Conservation (phyloP, 192 early-diverging fungal genomes). For the Anaeromyces robustus region DNA sequence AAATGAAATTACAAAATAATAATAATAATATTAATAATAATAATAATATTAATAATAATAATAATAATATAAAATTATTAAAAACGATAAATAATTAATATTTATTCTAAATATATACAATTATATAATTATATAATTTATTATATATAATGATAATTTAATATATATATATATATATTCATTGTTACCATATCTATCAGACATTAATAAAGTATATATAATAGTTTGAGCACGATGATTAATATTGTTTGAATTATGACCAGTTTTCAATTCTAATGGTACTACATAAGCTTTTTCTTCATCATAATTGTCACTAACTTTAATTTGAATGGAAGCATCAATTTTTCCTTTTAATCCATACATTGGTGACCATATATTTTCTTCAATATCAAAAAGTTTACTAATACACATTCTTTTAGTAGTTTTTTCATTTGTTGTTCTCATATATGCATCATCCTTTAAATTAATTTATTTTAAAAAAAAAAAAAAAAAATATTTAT, state of each 20-base stretch:
- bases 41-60: no score
- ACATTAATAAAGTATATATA: constrained; percentile 71
- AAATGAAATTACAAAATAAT: background rate
- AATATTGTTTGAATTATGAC: constrained; percentile 34
- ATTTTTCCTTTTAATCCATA: constrained; percentile 89
- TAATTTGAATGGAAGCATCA: constrained; percentile 49
- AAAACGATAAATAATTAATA: no score
- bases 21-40: no score
- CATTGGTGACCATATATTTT: constrained; percentile 77
- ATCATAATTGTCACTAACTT: background rate
- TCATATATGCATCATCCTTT: background rate
- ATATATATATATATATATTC: constrained; percentile 17
- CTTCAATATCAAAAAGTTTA: constrained; percentile 74
- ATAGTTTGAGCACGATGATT: constrained; percentile 69
- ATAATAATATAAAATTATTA: no score
- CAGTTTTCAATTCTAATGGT: constrained; percentile 85
- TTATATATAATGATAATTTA: no score
- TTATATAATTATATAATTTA: no score
- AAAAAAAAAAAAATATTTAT: constrained; percentile 2
- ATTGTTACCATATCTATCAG: constrained; percentile 21
- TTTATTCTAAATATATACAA: no score
- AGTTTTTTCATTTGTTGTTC: background rate
- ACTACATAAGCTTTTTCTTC: constrained; percentile 27
- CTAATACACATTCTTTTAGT: constrained; percentile 26
- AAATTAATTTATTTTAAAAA: constrained; percentile 3